These are phyloP conservation scores for Poa annua DNA, from an alignment of 176 grass and related monocot genomes.

Conservation along the genomic window DNA sequence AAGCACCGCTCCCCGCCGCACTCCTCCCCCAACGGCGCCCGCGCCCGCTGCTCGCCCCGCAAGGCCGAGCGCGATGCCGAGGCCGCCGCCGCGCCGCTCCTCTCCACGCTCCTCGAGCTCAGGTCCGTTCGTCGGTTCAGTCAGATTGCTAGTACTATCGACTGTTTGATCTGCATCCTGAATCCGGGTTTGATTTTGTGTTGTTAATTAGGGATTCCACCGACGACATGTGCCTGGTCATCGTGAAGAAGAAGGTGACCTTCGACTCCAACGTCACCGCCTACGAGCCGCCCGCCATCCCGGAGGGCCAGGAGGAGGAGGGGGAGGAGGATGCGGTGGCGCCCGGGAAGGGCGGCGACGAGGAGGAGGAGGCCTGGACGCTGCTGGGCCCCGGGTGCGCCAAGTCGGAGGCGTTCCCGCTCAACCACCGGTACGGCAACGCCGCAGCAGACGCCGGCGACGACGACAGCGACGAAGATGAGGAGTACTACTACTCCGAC, in stretches of 20 bases:
- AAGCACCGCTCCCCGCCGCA: constrained; percentile 65
- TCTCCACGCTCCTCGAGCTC: constrained; percentile 54
- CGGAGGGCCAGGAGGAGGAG: constrained; percentile 50
- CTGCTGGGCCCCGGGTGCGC: constrained; percentile 45
- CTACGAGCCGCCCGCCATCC: constrained; percentile 54
- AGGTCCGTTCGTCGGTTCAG: not conserved
- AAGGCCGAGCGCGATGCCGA: constrained; percentile 50
- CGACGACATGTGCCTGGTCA: constrained; percentile 56
- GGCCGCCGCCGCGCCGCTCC: constrained; percentile 54
- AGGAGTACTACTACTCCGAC: constrained; percentile 32
- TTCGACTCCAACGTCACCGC: constrained; percentile 92
- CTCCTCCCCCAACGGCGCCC: constrained; percentile 45
- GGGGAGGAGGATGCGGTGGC: constrained; percentile 1
- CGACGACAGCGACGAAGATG: constrained; percentile 59
- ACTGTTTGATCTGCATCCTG: not conserved
- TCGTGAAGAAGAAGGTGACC: constrained; percentile 91
- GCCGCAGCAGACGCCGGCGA: constrained; percentile 14
- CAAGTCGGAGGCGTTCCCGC: constrained; percentile 61
- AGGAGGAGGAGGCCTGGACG: constrained; percentile 33
- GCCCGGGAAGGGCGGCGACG: not conserved
- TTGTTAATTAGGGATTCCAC: constrained; percentile 57
- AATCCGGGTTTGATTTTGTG: not conserved
- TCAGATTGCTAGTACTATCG: not conserved
- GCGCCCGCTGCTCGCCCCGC: constrained; percentile 20
- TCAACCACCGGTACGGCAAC: constrained; percentile 86